phyloP scores from a whole-genome alignment of 2,329 filamentous ascomycete species.

The Alternaria gansuensis region DNA sequence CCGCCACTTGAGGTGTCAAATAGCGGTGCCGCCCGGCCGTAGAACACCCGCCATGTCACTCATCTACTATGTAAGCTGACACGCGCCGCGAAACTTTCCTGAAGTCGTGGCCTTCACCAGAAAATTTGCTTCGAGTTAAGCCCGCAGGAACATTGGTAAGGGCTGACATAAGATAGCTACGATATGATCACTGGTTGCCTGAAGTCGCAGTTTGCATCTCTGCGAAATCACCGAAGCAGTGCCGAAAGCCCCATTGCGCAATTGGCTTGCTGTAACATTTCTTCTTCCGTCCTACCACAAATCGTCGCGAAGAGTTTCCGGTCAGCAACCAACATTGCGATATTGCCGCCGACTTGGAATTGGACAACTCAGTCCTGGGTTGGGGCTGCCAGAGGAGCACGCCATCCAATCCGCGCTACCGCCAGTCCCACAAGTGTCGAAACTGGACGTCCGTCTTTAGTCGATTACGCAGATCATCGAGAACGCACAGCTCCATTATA shows the following conservation, averaged over 20 bases:
- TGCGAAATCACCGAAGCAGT: constrained; percentile 13
- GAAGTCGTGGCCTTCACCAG: neutral
- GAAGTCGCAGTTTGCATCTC: constrained; percentile 6
- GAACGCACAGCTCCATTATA: constrained; percentile 8
- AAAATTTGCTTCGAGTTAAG: constrained; percentile 1
- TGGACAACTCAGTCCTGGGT: constrained; percentile 6
- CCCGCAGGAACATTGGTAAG: neutral
- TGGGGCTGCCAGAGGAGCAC: constrained; percentile 9
- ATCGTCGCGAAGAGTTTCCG: constrained; percentile 4
- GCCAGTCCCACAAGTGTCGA: constrained; percentile 12
- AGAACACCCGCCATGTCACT: constrained; percentile 3
- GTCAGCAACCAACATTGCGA: constrained; percentile 5
- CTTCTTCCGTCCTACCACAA: constrained; percentile 4
- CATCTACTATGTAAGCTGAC: neutral
- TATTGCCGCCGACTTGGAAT: constrained; percentile 1
- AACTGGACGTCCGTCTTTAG: constrained; percentile 8
- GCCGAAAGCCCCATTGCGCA: constrained; percentile 3
- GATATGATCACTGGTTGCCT: neutral
- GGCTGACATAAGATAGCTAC: neutral
- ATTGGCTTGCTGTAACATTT: constrained; percentile 6
- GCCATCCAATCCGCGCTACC: constrained; percentile 11
- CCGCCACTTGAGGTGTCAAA: constrained; percentile 7
- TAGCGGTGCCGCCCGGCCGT: constrained; percentile 9
- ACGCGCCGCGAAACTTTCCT: constrained; percentile 9
- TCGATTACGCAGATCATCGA: constrained; percentile 16